Base-by-base conservation (phyloP, 176 grass and related monocot genomes). In the Oryza officinalis region DNA sequence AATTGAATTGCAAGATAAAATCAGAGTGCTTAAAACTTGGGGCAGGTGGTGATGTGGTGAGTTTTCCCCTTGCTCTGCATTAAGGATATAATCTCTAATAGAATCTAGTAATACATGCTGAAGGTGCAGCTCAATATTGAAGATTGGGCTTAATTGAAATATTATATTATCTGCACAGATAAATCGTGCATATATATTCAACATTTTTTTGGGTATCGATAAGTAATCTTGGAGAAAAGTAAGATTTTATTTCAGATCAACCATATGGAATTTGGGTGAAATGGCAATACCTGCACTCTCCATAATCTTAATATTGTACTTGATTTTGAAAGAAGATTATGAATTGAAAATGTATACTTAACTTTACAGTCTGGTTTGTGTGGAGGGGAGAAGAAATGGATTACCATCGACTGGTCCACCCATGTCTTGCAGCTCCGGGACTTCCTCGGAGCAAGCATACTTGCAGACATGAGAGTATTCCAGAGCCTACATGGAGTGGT, bases 361-460 rank as follows among this genome's bases (percentile, higher is more conserved):
- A 2, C 2, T 49, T 49, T 49, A 2, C 2, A 49, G 2, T 50
- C 15, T 50, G 14, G 15, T 18, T 50, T 5, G 17, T 49, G 14
- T 14, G 13, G 13, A 8, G 12, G 50, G 15, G 50, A 1, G 5
- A 60, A 65, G 60, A 27, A 52, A 86, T 70, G n/a, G 12, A 18
- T 81, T 89, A 96, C 96, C 96, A 61, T 99, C 97, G 22, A 89
- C 86, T 38, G 93, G 93, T 70, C 97, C 97, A 71, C 85, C 97
- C 97, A 99, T 99, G 87, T 99, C 93, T 71, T 99, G 97, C 68
- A 99, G 76, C 78, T 96, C 93, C 6, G 97, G 97, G 37, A 92
- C 91, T 78, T 99, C 97, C 86, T 99, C 97, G 0, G 97, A 99
- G 91, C 97, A 99, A 6, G 97, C 97, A 77, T 99, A 99, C 77